These are phyloP conservation scores for Heterobasidion occidentale DNA, from an alignment of 1,284 basidiomycete species.

Conservation along the genomic window DNA sequence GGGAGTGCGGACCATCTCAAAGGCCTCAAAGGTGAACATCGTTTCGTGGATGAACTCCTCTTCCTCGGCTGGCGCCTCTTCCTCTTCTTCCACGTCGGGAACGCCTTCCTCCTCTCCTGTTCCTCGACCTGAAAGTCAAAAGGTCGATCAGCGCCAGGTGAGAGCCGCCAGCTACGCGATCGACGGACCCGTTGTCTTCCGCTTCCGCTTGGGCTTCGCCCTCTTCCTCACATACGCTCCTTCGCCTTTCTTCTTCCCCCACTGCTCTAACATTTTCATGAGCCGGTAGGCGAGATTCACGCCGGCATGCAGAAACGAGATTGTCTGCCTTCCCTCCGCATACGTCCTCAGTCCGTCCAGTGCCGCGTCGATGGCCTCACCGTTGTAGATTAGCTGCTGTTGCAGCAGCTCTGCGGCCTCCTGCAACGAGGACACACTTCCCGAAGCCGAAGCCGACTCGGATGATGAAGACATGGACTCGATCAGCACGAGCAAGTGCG, in stretches of 20 bases:
- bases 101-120: slow-evolving; percentile 45
- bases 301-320: slow-evolving; percentile 78
- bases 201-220: slow-evolving; percentile 42
- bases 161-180: neutral
- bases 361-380: slow-evolving; percentile 83
- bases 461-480: slow-evolving; percentile 44
- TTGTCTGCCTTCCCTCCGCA: slow-evolving; percentile 63
- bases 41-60: slow-evolving; percentile 73
- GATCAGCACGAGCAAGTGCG: slow-evolving; percentile 80
- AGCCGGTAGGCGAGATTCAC: slow-evolving; percentile 78
- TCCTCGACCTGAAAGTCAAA: slow-evolving; percentile 21
- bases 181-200: slow-evolving; percentile 37
- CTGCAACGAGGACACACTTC: slow-evolving; percentile 44
- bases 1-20: slow-evolving; percentile 63
- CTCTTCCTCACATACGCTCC: slow-evolving; percentile 71
- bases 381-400: slow-evolving; percentile 89
- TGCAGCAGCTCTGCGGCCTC: slow-evolving; percentile 78
- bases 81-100: slow-evolving; percentile 54
- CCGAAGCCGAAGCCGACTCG: slow-evolving; percentile 7
- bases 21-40: slow-evolving; percentile 83
- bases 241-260: slow-evolving; percentile 61
- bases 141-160: neutral
- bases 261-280: slow-evolving; percentile 81
- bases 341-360: slow-evolving; percentile 70
- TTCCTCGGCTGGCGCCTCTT: slow-evolving; percentile 41